phyloP scores from a whole-genome alignment of 2,329 filamentous ascomycete species.

The Pseudocercospora ulei region DNA sequence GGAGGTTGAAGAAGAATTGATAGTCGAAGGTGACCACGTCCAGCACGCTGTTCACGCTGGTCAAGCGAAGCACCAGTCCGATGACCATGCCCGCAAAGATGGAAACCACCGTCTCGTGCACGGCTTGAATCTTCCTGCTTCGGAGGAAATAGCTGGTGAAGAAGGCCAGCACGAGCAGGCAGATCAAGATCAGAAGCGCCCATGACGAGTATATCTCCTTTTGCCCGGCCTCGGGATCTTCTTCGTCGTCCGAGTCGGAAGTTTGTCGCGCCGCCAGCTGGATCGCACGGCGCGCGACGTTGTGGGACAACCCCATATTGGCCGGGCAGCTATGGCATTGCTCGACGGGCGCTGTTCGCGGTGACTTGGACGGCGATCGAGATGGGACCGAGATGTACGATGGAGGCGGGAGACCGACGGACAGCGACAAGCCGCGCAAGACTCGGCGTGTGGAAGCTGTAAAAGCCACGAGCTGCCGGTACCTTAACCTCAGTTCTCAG shows the following conservation, averaged over 20 bases:
- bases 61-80: slow-evolving; percentile 75
- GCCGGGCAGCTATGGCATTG: slow-evolving; percentile 27
- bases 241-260: slow-evolving; percentile 41
- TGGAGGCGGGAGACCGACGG: background rate
- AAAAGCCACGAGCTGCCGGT: no score
- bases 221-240: slow-evolving; percentile 68
- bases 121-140: slow-evolving; percentile 90
- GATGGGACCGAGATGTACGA: slow-evolving; percentile 1
- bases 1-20: slow-evolving; percentile 98
- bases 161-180: slow-evolving; percentile 84
- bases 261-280: slow-evolving; percentile 37
- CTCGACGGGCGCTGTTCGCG: slow-evolving; percentile 13
- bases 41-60: slow-evolving; percentile 71
- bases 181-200: slow-evolving; percentile 93
- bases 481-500: no score
- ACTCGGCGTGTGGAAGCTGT: no score
- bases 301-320: slow-evolving; percentile 26
- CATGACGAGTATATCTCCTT: slow-evolving; percentile 94
- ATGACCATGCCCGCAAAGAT: slow-evolving; percentile 98
- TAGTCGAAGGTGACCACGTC: slow-evolving; percentile 94
- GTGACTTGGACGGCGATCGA: slow-evolving; percentile 2
- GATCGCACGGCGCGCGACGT: slow-evolving; percentile 21
- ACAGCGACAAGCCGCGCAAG: background rate
- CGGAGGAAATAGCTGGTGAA: slow-evolving; percentile 96
- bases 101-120: slow-evolving; percentile 95